These are phyloP conservation scores for Lenwebbia sp. DNA, from an alignment of 345 rosid genomes.

Conservation along the genomic window DNA sequence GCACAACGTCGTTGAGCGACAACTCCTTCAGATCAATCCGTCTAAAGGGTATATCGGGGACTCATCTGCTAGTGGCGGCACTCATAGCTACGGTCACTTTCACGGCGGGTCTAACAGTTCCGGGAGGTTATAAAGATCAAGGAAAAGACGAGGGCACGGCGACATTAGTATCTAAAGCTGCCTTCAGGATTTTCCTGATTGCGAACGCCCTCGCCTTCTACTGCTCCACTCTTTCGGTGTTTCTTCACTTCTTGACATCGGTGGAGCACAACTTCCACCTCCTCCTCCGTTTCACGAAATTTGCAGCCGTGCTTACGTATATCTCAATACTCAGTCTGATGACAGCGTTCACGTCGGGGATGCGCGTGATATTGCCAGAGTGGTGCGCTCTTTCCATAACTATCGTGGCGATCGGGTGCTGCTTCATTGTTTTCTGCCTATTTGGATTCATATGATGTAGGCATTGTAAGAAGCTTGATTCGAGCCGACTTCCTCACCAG, in stretches of 20 bases:
- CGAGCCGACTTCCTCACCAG: not conserved
- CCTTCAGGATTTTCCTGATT: not conserved
- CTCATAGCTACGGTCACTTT: constrained; percentile 1
- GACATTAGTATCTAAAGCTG: not conserved
- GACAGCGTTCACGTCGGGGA: not conserved
- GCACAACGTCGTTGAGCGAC: not conserved
- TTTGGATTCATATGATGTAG: not conserved
- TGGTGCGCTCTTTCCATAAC: not conserved
- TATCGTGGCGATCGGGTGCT: not conserved
- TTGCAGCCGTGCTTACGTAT: not conserved
- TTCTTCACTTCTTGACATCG: not conserved
- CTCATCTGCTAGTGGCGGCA: not conserved
- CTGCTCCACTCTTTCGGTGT: not conserved
- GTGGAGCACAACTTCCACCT: not conserved
- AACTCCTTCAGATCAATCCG: not conserved
- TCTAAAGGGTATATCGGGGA: not conserved
- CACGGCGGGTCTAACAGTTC: not conserved
- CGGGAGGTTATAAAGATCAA: not conserved
- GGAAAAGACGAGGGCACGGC: not conserved
- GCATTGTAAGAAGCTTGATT: not conserved
- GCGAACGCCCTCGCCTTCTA: not conserved
- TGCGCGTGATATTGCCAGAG: not conserved
- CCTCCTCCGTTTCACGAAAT: not conserved
- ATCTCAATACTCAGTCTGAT: not conserved
- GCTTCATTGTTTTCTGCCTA: not conserved